Percentiles rank a stretch among this genome's conserved stretches.
phyloP scores from a whole-genome alignment of 371 early-diverging fungal species.

The Hamiltosporidium tvaerminnensis region DNA sequence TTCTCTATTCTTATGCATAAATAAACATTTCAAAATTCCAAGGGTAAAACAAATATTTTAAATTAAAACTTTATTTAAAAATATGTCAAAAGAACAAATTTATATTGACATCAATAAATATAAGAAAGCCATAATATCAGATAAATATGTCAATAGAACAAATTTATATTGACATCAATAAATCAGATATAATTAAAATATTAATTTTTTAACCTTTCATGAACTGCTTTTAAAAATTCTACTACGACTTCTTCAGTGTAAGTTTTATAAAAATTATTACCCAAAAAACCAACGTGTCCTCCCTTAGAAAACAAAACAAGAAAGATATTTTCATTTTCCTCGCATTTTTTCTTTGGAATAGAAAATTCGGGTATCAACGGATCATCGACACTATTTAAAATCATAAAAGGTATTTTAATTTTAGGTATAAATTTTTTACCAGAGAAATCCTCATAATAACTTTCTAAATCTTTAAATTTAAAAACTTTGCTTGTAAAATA shows the following conservation, averaged over 20 bases:
- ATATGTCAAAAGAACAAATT: too few relatives aligned
- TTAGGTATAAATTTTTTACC: conserved; percentile 21
- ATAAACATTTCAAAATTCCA: too few relatives aligned
- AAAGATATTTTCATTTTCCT: conserved; percentile 34
- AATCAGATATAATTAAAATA: too few relatives aligned
- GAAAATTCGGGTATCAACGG: conserved; percentile 42
- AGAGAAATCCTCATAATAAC: conserved; percentile 37
- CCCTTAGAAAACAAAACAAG: conserved; percentile 34
- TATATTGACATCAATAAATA: too few relatives aligned
- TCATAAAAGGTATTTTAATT: conserved; percentile 42
- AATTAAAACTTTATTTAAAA: too few relatives aligned
- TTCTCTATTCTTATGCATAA: too few relatives aligned
- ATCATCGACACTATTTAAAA: conserved; percentile 49
- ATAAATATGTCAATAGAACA: too few relatives aligned
- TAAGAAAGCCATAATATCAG: too few relatives aligned
- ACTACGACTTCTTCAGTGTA: not conserved
- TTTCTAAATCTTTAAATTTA: conserved; percentile 9
- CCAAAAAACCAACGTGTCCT: conserved; percentile 48
- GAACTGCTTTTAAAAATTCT: not conserved
- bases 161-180: too few relatives aligned
- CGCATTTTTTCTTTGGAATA: conserved; percentile 35
- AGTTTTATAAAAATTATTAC: not conserved
- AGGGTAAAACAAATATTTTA: too few relatives aligned
- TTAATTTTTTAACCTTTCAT: too few relatives aligned
- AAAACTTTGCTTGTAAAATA: conserved; percentile 20